Evolutionary conservation across 2,329 filamentous ascomycete species (phyloP).

Genomic region (Tolypocladium capitatum): DNA sequence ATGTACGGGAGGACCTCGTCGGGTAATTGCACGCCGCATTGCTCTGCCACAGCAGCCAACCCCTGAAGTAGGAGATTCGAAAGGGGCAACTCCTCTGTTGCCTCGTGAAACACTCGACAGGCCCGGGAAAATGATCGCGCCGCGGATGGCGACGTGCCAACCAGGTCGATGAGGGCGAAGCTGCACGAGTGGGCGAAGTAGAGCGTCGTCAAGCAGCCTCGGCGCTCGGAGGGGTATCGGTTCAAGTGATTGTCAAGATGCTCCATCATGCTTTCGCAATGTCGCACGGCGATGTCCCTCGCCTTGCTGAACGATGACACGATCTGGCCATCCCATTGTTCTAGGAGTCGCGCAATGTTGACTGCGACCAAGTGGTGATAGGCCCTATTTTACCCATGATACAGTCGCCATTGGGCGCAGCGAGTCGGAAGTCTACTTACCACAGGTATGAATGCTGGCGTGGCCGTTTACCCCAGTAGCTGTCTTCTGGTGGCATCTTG

Average conservation of each 20-base stretch:
- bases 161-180: background rate
- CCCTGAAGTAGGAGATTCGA: background rate
- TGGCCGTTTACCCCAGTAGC: background rate
- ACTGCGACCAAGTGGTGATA: background rate
- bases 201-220: background rate
- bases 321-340: background rate
- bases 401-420: background rate
- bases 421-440: background rate
- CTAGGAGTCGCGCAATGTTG: background rate
- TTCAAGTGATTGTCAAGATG: background rate
- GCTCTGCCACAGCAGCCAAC: background rate
- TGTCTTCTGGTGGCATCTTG: background rate
- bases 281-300: background rate
- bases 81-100: background rate
- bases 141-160: background rate
- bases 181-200: background rate
- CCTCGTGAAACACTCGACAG: background rate
- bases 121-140: background rate
- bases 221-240: background rate
- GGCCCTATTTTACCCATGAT: background rate
- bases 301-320: background rate
- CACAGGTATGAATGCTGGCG: background rate
- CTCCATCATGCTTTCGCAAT: background rate
- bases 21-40: background rate
- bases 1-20: background rate